Percentiles rank a stretch among this genome's conserved stretches.
Conservation (phyloP, 78 protist genomes). For the Bodo saltans region DNA sequence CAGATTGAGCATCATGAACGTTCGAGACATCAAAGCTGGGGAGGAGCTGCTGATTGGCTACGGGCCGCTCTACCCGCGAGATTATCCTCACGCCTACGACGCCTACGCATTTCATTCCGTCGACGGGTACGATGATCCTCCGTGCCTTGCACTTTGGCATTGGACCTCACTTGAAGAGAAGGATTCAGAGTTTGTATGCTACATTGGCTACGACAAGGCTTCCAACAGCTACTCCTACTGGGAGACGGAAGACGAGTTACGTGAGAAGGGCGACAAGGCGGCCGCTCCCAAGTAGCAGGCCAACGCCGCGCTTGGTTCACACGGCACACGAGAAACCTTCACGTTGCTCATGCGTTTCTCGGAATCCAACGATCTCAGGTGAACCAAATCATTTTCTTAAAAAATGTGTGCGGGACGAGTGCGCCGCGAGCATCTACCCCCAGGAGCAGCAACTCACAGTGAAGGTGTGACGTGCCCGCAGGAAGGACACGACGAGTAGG, state of each 20-base stretch:
- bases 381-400: too few species aligned
- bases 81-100: conserved; percentile 22
- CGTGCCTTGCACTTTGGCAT: neutral
- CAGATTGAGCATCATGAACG: conserved; percentile 9
- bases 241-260: neutral
- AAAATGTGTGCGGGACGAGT: too few species aligned
- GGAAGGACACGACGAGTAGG: too few species aligned
- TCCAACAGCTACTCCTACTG: neutral
- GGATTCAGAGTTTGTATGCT: neutral
- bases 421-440: too few species aligned
- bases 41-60: conserved; percentile 13
- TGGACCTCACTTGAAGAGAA: neutral
- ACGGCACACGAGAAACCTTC: too few species aligned
- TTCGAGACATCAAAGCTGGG: conserved; percentile 15
- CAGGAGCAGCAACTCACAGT: too few species aligned
- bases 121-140: neutral
- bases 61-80: conserved; percentile 28
- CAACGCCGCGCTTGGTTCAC: too few species aligned
- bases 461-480: too few species aligned
- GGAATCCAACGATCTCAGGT: too few species aligned
- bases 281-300: too few species aligned
- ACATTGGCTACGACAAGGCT: neutral
- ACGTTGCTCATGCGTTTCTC: too few species aligned
- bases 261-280: neutral
- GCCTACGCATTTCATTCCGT: neutral